These are phyloP conservation scores for Azolla pinnata DNA, from an alignment of 75 land plant genomes.

Conservation along the genomic window DNA sequence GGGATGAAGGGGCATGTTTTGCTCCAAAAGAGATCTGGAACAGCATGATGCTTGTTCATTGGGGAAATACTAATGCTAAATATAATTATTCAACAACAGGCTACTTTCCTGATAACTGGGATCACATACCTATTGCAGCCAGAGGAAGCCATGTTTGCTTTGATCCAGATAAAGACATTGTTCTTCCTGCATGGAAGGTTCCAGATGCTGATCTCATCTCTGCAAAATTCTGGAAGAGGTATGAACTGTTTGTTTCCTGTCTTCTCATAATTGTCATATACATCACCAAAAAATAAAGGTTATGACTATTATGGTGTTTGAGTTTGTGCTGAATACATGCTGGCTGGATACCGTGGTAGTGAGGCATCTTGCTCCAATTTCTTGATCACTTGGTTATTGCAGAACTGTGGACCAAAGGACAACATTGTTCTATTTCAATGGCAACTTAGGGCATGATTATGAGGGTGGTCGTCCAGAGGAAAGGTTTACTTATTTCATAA, in stretches of 20 bases:
- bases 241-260: too few species aligned
- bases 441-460: constrained; percentile 76
- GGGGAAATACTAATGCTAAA: constrained; percentile 94
- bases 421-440: constrained; percentile 83
- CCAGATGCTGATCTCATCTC: constrained; percentile 48
- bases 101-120: constrained; percentile 79
- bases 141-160: constrained; percentile 84
- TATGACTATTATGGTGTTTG: too few species aligned
- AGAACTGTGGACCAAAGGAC: constrained; percentile 50
- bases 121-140: constrained; percentile 43
- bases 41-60: constrained; percentile 87
- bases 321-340: too few species aligned
- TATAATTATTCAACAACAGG: constrained; percentile 87
- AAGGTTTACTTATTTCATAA: too few species aligned
- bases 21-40: constrained; percentile 99
- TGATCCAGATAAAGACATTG: constrained; percentile 86
- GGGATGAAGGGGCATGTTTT: constrained; percentile 99
- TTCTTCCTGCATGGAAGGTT: constrained; percentile 87
- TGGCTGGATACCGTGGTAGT: too few species aligned
- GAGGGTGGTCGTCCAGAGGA: constrained; percentile 65
- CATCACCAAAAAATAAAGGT: too few species aligned
- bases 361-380: too few species aligned
- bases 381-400: too few species aligned
- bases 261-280: too few species aligned
- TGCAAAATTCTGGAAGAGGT: constrained; percentile 62